Percentiles rank a stretch among this genome's conserved stretches.
phyloP scores from a whole-genome alignment of 176 grass and related monocot species.

The Alloteropsis semialata region DNA sequence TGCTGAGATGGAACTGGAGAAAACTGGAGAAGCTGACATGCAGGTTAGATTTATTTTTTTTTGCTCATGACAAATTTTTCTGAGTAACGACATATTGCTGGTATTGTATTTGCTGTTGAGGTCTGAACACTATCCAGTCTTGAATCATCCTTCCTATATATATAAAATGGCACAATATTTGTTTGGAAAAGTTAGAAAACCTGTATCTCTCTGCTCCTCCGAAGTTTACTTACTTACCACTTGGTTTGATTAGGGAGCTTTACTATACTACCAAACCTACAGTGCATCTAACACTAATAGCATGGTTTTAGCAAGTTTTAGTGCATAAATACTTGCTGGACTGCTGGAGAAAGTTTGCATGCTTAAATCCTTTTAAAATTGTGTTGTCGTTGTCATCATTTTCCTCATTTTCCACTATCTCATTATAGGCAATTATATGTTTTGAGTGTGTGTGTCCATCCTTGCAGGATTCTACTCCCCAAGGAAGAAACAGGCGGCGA shows the following conservation, averaged over 20 bases:
- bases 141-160: neutral
- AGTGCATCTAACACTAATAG: neutral
- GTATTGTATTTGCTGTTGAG: neutral
- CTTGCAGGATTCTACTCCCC: slow-evolving; percentile 23
- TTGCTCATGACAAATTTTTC: neutral
- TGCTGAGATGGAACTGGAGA: slow-evolving; percentile 97
- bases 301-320: neutral
- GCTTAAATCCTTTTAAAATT: neutral
- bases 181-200: slow-evolving; percentile 10
- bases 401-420: neutral
- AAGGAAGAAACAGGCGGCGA: slow-evolving; percentile 30
- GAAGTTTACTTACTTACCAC: neutral
- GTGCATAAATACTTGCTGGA: neutral
- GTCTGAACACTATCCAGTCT: neutral
- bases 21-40: slow-evolving; percentile 35
- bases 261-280: neutral
- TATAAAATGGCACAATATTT: neutral
- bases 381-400: neutral
- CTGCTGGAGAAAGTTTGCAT: neutral
- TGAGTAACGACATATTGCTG: neutral
- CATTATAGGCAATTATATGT: neutral
- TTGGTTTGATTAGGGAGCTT: neutral
- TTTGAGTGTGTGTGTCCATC: neutral
- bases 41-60: slow-evolving; percentile 43
- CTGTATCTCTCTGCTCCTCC: neutral